Evolutionary conservation across 441 rosid genomes (phyloP), one percentile per base, ranked within the genome.

Genomic region (Erodium chrysanthum): DNA sequence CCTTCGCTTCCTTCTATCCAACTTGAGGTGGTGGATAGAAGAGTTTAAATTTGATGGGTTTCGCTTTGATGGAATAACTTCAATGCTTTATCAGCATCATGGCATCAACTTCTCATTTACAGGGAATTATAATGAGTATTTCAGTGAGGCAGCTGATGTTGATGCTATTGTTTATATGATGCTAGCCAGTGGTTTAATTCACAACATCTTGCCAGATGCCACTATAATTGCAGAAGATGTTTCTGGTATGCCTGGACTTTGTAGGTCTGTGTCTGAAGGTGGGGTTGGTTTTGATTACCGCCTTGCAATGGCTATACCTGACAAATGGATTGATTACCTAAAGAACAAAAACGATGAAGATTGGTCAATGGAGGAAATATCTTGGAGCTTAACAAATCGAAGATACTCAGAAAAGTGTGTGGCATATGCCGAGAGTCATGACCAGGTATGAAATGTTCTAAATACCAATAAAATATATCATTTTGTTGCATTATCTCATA

Each of bases 381-480:
- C 85, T 7, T 29, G 78, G 77, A 79, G 80, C 81, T 78, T 89
- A 77, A 87, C 90, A 58, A 87, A 89, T 75, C 84, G 96, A 77
- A 86, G 96, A 79, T 80, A 87, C 77, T 77, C 84, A 22, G 96
- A 89, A 78, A 89, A 87, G 72, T 89, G 91, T 73, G 69, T 89
- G 66, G 81, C 93, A 50, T 89, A 89, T 77, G 91, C 96, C 15
- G 96, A 89, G 81, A 86, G 93, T 80, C 96, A 89, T 83, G 96
- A 89, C 80, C 96, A 89, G 83, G 96, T 83, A 77, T 73, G 78
- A 50, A 33, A 52, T 56, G 65, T 22, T 74, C 48, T n/a, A n/a
- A n/a, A n/a, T n/a, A n/a, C n/a, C n/a, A 10, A 58, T 58, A 22
- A 58, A 52, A 56, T 21, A 54, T 18, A 18, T 8, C 29, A 56